Base-by-base conservation (phyloP, 2,329 filamentous ascomycete genomes). In the Paracorniculantispora psalliotae region DNA sequence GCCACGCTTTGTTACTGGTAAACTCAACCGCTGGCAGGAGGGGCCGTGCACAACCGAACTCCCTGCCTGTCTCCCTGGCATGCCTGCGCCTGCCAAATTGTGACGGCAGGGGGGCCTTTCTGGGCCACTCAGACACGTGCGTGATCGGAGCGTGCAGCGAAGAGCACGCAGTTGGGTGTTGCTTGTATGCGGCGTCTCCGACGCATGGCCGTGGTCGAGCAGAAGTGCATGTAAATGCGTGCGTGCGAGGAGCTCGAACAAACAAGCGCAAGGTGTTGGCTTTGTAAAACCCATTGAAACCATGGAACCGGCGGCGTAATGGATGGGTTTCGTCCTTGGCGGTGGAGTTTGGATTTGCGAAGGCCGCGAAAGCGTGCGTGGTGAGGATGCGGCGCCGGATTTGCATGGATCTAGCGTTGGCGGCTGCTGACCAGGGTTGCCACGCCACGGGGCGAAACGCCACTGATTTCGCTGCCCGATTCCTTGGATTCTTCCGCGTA, bases 251-350 rank as follows among this genome's bases (percentile, higher is more conserved):
- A 19, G n/a, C n/a, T n/a, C n/a, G n/a, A n/a, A n/a, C n/a, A n/a
- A n/a, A n/a, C n/a, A n/a, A n/a, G n/a, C n/a, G n/a, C n/a, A 10
- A 17, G 4, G 5, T 54, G n/a, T 25, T 6, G 7, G 17, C 12
- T 50, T 39, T 17, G 15, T 41, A n/a, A 25, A 17, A 17, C 37
- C 46, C 48, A 57, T 57, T 43, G 50, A 50, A 41, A 57, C 44
- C 55, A 23, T 57, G 55, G 46, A 57, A 57, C 55, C 43, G 13
- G 54, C 15, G 41, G n/a, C 35, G 47, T 37, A 51, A 23, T 51
- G 48, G 30, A 35, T 37, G 6, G 37, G 48, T 57, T 57, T 57
- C 55, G 55, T 43, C 17, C 55, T 57, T 57, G 55, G 55, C 55
- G 39, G n/a, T 57, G 23, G 46, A 50, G 43, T 46, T 49, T 50